A percentile compares a stretch with the other conserved stretches of the same genome.
phyloP scores from a whole-genome alignment of 441 rosid species.

The Viola pubescens region DNA sequence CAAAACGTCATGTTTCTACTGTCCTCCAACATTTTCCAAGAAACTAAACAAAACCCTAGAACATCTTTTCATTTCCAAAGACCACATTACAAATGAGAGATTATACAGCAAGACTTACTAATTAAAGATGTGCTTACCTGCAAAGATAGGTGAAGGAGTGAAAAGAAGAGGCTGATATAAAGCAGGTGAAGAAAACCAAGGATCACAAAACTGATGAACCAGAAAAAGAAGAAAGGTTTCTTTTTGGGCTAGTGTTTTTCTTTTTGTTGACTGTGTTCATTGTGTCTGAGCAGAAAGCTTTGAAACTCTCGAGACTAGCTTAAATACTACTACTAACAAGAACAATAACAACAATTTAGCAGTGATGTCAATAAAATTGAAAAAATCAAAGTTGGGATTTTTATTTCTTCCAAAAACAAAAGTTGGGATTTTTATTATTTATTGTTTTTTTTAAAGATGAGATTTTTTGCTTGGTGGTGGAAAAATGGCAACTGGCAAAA shows the following conservation, averaged over 20 bases:
- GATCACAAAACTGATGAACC: not conserved
- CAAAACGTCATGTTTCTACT: not conserved
- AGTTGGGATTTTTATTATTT: too few relatives aligned
- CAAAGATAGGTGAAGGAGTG: not conserved
- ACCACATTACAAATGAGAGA: not conserved
- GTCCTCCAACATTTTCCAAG: not conserved
- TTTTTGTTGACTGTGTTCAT: not conserved
- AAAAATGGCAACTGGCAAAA: too few relatives aligned
- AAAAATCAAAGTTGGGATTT: not conserved
- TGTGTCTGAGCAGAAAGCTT: not conserved
- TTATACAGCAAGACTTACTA: not conserved
- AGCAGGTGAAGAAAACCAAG: not conserved
- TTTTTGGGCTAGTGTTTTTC: not conserved
- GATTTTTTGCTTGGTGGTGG: too few relatives aligned
- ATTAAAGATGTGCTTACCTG: not conserved
- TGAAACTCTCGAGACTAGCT: too few relatives aligned
- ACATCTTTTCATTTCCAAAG: too few relatives aligned
- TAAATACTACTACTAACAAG: too few relatives aligned
- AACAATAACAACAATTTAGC: too few relatives aligned
- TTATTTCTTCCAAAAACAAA: too few relatives aligned
- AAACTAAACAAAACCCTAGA: slow-evolving; percentile 2
- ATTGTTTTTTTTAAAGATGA: not conserved
- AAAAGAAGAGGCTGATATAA: not conserved
- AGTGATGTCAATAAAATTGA: not conserved
- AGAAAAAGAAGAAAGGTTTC: not conserved